Base-by-base conservation (phyloP, 805 yeast species). In the Ogataea trehaloabstinens region DNA sequence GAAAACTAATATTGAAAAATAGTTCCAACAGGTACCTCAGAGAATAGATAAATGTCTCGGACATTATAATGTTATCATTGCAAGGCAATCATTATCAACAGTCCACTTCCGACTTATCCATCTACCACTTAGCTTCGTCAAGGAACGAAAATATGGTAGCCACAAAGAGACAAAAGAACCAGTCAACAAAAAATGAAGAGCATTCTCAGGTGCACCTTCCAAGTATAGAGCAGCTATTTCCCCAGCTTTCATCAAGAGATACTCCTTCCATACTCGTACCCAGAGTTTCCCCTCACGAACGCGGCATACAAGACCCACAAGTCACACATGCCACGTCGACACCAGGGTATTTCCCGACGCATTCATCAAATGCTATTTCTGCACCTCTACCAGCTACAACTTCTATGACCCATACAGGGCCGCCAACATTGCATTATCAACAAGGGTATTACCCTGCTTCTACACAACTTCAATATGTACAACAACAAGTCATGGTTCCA, bases 221-320 rank as follows among this genome's bases (percentile, higher is more conserved):
- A 6, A 50, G 57, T 35, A 46, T 52, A 12, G 49, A 49, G 34
- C 47, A 44, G 28, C 44, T 52, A 6, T 51, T 52, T 24, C 51
- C 57, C 2, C 37, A 41, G 18, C 30, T 24, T 8, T 20, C 35
- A 19, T 12, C 13, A 19, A 18, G 12, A 32, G 10, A 16, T 12
- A 15, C 12, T 11, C 16, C 16, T 19, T 18, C 22, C 5, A 6
- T 20, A 12, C 16, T 13, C 11, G 11, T 7, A 32, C 35, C 13
- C 34, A 15, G 19, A 27, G 19, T 8, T n/a, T 6, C 19, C 27
- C 12, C 25, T 12, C 8, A 22, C 12, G 8, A 22, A 22, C 25
- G 11, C 25, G 8, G 25, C 12, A 8, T 12, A 22, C 11, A 8
- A 22, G 25, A 8, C 25, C n/a, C n/a, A n/a, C n/a, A n/a, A n/a